Conservation (phyloP, 495 filamentous ascomycete genomes). For the Pyrenula aspistea region DNA sequence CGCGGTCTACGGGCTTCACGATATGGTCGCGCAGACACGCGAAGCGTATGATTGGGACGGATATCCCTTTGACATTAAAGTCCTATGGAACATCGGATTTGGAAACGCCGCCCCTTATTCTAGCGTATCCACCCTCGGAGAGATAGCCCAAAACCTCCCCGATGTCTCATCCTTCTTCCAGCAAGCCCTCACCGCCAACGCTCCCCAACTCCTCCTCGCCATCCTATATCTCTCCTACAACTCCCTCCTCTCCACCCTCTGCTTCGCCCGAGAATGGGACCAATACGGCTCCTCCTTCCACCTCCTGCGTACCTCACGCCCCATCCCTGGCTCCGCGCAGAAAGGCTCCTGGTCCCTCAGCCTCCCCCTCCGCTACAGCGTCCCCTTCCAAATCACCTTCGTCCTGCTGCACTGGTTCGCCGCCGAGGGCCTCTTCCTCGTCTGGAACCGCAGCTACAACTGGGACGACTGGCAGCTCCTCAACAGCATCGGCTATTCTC, state of each 20-base stretch:
- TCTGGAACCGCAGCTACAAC: conserved; percentile 8
- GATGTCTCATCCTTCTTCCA: conserved; percentile 10
- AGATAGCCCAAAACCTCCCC: conserved; percentile 8
- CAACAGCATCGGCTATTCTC: no score
- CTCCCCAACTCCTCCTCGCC: conserved; percentile 29
- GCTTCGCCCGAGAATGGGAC: conserved; percentile 18
- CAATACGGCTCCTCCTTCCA: no score
- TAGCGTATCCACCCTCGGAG: no score
- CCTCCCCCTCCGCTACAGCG: conserved; percentile 20
- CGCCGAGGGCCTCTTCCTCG: conserved; percentile 14
- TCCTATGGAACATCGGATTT: conserved; percentile 13
- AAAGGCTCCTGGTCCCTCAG: conserved; percentile 21
- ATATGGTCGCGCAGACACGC: no score
- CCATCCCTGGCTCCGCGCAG: conserved; percentile 12
- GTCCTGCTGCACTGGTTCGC: conserved; percentile 13
- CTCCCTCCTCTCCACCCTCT: conserved; percentile 21
- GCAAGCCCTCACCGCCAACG: conserved; percentile 30
- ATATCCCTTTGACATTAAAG: no score
- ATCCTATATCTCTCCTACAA: conserved; percentile 31
- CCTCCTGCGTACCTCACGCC: no score
- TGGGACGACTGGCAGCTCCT: no score
- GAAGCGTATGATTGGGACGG: no score
- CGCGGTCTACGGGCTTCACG: no score
- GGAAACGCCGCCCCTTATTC: conserved; percentile 14
- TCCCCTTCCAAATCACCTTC: conserved; percentile 15